Conservation (phyloP, 192 early-diverging fungal species). For the Radiomyces spectabilis region DNA sequence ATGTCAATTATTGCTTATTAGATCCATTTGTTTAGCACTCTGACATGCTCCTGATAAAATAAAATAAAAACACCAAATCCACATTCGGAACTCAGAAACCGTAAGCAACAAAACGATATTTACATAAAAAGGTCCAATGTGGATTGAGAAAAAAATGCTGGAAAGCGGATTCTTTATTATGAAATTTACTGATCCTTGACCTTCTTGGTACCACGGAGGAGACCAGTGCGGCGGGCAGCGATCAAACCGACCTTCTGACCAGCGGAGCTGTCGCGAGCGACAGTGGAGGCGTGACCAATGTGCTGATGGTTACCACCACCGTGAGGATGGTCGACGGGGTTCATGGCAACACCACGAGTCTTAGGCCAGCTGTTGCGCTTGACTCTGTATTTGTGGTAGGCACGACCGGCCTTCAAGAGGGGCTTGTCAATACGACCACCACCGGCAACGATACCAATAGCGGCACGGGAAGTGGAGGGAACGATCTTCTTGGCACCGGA, state of each 20-base stretch:
- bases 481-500: slow-evolving; percentile 97
- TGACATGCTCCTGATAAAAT: too few relatives aligned
- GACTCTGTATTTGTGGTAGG: slow-evolving; percentile 95
- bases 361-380: slow-evolving; percentile 99
- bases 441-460: slow-evolving; percentile 94
- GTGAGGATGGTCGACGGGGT: slow-evolving; percentile 85
- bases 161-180: too few relatives aligned
- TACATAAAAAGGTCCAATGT: too few relatives aligned
- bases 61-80: too few relatives aligned
- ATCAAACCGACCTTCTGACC: slow-evolving; percentile 86
- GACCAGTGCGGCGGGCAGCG: slow-evolving; percentile 78
- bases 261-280: slow-evolving; percentile 57
- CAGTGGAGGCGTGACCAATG: slow-evolving; percentile 98
- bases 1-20: too few relatives aligned
- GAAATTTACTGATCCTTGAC: slow-evolving; percentile 79
- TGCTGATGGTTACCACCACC: slow-evolving; percentile 99
- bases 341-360: slow-evolving; percentile 99
- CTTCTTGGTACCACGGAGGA: slow-evolving; percentile 99
- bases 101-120: too few relatives aligned
- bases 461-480: slow-evolving; percentile 80
- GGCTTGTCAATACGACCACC: slow-evolving; percentile 99
- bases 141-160: too few relatives aligned
- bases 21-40: too few relatives aligned
- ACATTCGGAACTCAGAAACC: too few relatives aligned
- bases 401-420: slow-evolving; percentile 97